Evolutionary conservation across 1,139 yeast genomes (phyloP).

Genomic region (Meyerozyma guilliermondii): DNA sequence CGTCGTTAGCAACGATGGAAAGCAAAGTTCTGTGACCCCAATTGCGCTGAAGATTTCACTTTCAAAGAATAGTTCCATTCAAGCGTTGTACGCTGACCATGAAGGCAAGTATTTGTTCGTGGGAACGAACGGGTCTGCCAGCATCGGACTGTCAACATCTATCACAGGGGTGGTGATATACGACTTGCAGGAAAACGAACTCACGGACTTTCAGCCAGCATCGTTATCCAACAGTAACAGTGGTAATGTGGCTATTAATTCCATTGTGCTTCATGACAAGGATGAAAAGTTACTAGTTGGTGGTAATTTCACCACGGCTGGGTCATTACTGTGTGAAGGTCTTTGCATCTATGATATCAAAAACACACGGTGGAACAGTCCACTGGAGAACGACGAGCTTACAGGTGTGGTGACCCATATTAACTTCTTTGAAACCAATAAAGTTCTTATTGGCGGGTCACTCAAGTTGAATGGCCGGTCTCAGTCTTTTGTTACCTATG

Average conservation of each 20-base stretch:
- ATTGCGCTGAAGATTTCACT: slow-evolving; percentile 31
- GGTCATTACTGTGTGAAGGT: slow-evolving; percentile 54
- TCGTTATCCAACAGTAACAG: slow-evolving; percentile 24
- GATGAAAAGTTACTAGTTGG: slow-evolving; percentile 60
- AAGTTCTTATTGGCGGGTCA: slow-evolving; percentile 61
- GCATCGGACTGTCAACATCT: slow-evolving; percentile 14
- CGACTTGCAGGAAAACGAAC: slow-evolving; percentile 36
- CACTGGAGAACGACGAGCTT: slow-evolving; percentile 35
- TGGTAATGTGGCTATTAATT: slow-evolving; percentile 36
- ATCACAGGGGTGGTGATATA: slow-evolving; percentile 49
- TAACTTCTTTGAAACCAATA: slow-evolving; percentile 44
- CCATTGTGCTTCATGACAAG: slow-evolving; percentile 50
- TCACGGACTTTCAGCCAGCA: slow-evolving; percentile 47
- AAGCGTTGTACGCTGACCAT: slow-evolving; percentile 38
- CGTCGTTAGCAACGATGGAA: slow-evolving; percentile 25
- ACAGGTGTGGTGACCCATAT: slow-evolving; percentile 52
- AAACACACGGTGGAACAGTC: slow-evolving; percentile 50
- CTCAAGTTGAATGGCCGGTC: slow-evolving; percentile 34
- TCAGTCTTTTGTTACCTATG: slow-evolving; percentile 46
- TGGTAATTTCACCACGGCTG: slow-evolving; percentile 66
- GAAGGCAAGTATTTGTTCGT: slow-evolving; percentile 35
- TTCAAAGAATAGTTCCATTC: slow-evolving; percentile 32
- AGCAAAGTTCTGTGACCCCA: slow-evolving; percentile 17
- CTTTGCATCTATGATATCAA: slow-evolving; percentile 65
- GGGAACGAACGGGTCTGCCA: slow-evolving; percentile 48